phyloP scores from a whole-genome alignment of 2,329 filamentous ascomycete genomes.

The Talaromyces amestolkiae region DNA sequence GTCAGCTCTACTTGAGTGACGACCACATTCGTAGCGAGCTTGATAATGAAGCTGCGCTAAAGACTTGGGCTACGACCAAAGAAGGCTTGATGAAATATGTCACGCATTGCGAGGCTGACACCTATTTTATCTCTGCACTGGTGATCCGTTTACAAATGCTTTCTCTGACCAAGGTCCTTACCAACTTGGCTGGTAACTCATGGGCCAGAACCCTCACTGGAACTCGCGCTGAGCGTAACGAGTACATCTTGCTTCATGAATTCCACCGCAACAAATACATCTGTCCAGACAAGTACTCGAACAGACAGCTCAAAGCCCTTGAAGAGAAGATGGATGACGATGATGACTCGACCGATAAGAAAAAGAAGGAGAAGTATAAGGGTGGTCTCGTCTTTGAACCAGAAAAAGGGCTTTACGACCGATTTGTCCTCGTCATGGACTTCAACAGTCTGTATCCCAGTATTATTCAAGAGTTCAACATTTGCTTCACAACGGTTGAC shows the following conservation, averaged over 20 bases:
- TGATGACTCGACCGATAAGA: slow-evolving; percentile 65
- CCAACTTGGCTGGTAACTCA: slow-evolving; percentile 94
- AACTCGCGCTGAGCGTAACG: slow-evolving; percentile 94
- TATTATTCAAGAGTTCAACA: slow-evolving; percentile 99
- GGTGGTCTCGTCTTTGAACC: slow-evolving; percentile 97
- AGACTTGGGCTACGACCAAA: slow-evolving; percentile 79
- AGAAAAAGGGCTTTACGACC: slow-evolving; percentile 95
- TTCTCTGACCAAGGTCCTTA: slow-evolving; percentile 89
- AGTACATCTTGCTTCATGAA: slow-evolving; percentile 97
- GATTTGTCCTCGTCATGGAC: slow-evolving; percentile 98
- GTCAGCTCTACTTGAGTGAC: slow-evolving; percentile 76
- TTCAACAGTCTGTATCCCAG: slow-evolving; percentile 99
- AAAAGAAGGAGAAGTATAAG: slow-evolving; percentile 99
- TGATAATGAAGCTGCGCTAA: slow-evolving; percentile 82
- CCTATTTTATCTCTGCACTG: slow-evolving; percentile 90
- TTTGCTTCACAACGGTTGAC: slow-evolving; percentile 97
- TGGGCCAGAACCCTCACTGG: slow-evolving; percentile 96
- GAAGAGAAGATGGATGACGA: slow-evolving; percentile 67
- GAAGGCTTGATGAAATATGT: slow-evolving; percentile 90
- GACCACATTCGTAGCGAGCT: slow-evolving; percentile 74
- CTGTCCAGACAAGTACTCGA: slow-evolving; percentile 88
- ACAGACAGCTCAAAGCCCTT: slow-evolving; percentile 70
- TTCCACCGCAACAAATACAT: slow-evolving; percentile 98
- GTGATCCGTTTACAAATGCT: slow-evolving; percentile 87
- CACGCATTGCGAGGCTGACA: slow-evolving; percentile 90